phyloP scores from a whole-genome alignment of 75 land plant species.

The Pinus taeda region DNA sequence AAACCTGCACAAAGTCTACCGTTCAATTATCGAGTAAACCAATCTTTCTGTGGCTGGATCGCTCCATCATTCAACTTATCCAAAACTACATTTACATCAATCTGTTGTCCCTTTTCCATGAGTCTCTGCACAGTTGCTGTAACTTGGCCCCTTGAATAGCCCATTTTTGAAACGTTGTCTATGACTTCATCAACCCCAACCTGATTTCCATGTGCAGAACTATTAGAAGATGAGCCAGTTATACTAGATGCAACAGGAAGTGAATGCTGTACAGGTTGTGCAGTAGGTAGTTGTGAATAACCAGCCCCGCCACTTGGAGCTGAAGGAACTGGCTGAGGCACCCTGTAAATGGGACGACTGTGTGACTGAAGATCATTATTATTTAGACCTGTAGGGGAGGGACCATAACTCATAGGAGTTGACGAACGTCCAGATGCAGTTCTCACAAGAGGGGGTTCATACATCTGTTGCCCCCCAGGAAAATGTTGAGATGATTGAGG shows the following conservation, averaged over 20 bases:
- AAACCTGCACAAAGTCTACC: too few relatives aligned
- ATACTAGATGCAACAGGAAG: slow-evolving; percentile 20
- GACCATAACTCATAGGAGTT: not conserved
- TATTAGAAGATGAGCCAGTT: slow-evolving; percentile 2
- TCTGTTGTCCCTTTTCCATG: slow-evolving; percentile 47
- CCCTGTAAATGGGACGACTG: slow-evolving; percentile 19
- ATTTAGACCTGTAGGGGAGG: not conserved
- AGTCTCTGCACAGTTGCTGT: slow-evolving; percentile 32
- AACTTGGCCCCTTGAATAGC: slow-evolving; percentile 44
- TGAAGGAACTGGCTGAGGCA: slow-evolving; percentile 28
- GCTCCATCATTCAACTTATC: slow-evolving; percentile 45
- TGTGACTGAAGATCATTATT: slow-evolving; percentile 7
- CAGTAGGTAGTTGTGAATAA: slow-evolving; percentile 38
- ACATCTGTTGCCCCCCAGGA: slow-evolving; percentile 9
- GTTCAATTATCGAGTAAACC: slow-evolving; percentile 15
- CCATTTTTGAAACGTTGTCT: slow-evolving; percentile 43
- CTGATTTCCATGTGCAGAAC: slow-evolving; percentile 18
- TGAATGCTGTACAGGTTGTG: slow-evolving; percentile 29
- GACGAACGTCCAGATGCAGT: not conserved
- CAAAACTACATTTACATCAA: slow-evolving; percentile 42
- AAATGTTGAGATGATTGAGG: slow-evolving; percentile 14
- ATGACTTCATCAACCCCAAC: slow-evolving; percentile 34
- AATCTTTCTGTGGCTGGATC: slow-evolving; percentile 30
- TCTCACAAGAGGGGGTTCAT: slow-evolving; percentile 13
- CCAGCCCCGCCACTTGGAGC: slow-evolving; percentile 41